phyloP scores from a whole-genome alignment of 2,329 filamentous ascomycete species.

The Penicillium sp. region DNA sequence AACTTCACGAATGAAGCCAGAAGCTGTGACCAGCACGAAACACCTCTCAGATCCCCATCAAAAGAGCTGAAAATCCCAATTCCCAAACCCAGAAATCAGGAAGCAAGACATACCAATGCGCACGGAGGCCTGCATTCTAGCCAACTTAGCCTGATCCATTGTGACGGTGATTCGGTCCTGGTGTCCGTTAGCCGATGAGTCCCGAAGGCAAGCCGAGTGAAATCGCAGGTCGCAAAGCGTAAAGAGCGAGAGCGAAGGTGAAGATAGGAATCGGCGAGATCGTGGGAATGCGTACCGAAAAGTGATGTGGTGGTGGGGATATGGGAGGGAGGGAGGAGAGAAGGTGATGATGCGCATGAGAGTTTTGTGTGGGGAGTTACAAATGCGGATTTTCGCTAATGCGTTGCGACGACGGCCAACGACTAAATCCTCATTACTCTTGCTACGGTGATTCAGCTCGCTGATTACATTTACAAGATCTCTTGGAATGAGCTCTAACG shows the following conservation, averaged over 20 bases:
- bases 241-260: background rate
- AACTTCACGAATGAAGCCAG: background rate
- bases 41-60: background rate
- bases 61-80: background rate
- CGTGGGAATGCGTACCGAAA: conserved; percentile 11
- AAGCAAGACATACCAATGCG: conserved; percentile 64
- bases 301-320: conserved; percentile 6
- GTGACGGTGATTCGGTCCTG: conserved; percentile 36
- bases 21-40: background rate
- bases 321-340: conserved; percentile 8
- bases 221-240: background rate
- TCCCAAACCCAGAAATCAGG: background rate
- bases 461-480: background rate
- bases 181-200: conserved; percentile 15
- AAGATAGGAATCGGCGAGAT: background rate
- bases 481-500: background rate
- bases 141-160: conserved; percentile 67
- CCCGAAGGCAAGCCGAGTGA: background rate
- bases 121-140: conserved; percentile 64
- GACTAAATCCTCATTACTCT: background rate
- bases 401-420: conserved; percentile 10
- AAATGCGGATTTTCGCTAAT: conserved; percentile 26
- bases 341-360: conserved; percentile 18
- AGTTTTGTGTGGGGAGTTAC: conserved; percentile 29
- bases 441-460: background rate